Evolutionary conservation across 768 basidiomycete species (phyloP), one percentile per base, ranked within the genome.

Genomic region (Russula lepida): DNA sequence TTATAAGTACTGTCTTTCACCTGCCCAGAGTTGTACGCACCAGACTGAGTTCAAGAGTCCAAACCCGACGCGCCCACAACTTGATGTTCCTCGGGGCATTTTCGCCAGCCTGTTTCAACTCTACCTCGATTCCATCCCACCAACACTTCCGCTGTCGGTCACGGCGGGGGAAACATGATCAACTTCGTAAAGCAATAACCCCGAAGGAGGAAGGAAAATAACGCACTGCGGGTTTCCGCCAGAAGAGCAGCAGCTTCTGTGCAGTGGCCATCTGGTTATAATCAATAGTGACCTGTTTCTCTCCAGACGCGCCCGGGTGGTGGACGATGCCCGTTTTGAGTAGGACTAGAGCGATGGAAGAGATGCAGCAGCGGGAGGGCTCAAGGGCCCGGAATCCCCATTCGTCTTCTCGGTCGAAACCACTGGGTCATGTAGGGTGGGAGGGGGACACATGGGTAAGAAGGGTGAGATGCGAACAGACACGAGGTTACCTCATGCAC

Each of bases 181-280:
- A 39, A 28, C 37, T 50, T n/a, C 60, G 63, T 21, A 52, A 64
- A 46, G 46, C 56, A 25, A 63, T 47, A 28, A 53, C 53, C 41
- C 50, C 23, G 9, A 54, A 15, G 9, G 46, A 28, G 53, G n/a
- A 59, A 17, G 59, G 57, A 47, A 21, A 65, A 62, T 39, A 19
- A 84, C 93, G 67, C 74, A 97, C 95, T n/a, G 97, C 97, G 47
- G 97, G 97, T 73, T 99, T 99, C 71, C 97, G 81, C 97, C 97
- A 99, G 79, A 99, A 99, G 43, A 99, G 71, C 41, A 99, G 76
- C 47, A 99, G 77, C 76, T 99, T 99, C 73, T 98, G 95, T 11
- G 97, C 94, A 8, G 95, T 98, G 23, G 88, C 85, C 92, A 98
- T 97, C 76, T 99, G 97, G 56, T 79, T 76, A 65, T 89, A 84